Conservation (phyloP, 2,329 filamentous ascomycete genomes). For the Cladophialophora yegresii region DNA sequence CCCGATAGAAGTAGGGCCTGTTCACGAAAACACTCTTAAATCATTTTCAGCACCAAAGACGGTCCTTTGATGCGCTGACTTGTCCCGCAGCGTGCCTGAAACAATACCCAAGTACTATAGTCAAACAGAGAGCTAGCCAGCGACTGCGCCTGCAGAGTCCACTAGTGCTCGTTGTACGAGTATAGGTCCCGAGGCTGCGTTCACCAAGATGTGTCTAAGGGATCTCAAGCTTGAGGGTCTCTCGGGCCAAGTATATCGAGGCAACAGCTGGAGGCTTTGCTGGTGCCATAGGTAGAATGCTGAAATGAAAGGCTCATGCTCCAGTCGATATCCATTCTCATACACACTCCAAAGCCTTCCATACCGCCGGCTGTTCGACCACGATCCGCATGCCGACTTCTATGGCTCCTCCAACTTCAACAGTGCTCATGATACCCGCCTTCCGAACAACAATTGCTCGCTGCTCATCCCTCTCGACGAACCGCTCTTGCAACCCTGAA, state of each 20-base stretch:
- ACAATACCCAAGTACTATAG: too few species aligned
- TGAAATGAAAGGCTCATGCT: background rate
- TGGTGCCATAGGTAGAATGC: background rate
- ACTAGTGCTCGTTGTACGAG: background rate
- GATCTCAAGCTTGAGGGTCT: background rate
- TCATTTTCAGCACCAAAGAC: too few species aligned
- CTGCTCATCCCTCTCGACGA: conserved; percentile 29
- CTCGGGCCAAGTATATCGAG: too few species aligned
- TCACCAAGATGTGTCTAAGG: background rate
- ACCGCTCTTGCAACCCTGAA: conserved; percentile 29
- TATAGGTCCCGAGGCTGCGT: background rate
- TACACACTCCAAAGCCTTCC: conserved; percentile 14
- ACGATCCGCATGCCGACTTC: conserved; percentile 35
- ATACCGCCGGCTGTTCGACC: conserved; percentile 28
- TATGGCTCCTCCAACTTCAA: conserved; percentile 34
- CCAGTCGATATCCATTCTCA: conserved; percentile 1
- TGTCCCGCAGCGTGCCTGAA: too few species aligned
- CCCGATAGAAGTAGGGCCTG: background rate
- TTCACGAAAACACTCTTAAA: background rate
- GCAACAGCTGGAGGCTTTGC: background rate
- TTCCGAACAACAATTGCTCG: conserved; percentile 32
- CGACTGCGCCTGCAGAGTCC: background rate
- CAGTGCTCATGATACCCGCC: conserved; percentile 37
- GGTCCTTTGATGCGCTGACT: too few species aligned
- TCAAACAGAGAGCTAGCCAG: background rate